phyloP scores from a whole-genome alignment of 441 rosid species.

The Pelargonium myrrhifolium region DNA sequence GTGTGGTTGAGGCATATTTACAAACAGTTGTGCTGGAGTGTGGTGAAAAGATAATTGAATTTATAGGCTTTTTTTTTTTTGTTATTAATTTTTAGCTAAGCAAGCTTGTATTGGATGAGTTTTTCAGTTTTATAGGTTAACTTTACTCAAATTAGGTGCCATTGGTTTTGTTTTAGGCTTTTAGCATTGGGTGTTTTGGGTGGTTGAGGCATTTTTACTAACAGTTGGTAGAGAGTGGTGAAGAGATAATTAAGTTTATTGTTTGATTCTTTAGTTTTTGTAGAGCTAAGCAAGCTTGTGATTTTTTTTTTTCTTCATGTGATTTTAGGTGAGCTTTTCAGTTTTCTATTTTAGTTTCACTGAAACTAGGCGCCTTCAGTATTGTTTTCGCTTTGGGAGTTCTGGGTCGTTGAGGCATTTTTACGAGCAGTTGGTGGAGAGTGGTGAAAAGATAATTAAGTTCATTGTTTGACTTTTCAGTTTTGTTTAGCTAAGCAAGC shows the following conservation, averaged over 20 bases:
- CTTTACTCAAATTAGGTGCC: not conserved
- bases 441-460: not conserved
- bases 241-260: not conserved
- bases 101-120: not conserved
- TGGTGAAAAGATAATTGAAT: not conserved
- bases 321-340: not conserved
- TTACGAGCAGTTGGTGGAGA: not conserved
- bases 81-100: not conserved
- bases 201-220: not conserved
- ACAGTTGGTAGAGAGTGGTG: not conserved
- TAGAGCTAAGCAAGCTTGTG: not conserved
- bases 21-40: not conserved
- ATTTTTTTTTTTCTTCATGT: not conserved
- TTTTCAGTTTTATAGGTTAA: not conserved
- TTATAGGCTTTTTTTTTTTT: not conserved
- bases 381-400: not conserved
- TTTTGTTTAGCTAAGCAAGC: too few relatives aligned
- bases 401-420: not conserved
- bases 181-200: not conserved
- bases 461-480: not conserved
- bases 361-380: not conserved
- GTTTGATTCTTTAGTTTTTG: not conserved
- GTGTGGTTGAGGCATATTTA: not conserved
- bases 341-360: not conserved
- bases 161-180: not conserved